Evolutionary conservation across 164 flowering plant species (phyloP).

Genomic region (Echeveria elegans): DNA sequence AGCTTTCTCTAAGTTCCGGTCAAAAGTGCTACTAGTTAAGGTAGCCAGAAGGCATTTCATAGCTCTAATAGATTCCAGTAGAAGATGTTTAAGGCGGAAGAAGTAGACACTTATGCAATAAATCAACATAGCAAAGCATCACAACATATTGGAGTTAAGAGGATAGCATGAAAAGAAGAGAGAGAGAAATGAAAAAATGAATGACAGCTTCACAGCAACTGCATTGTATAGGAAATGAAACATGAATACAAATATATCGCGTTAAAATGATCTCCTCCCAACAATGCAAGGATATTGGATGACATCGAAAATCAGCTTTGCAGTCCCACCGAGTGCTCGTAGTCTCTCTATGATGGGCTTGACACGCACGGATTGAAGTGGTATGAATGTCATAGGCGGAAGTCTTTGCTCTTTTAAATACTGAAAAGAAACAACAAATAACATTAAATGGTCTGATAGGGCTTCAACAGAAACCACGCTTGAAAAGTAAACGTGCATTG

Average conservation of each 20-base stretch:
- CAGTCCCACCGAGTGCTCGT: constrained; percentile 74
- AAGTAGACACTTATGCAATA: not conserved
- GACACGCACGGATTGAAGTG: constrained; percentile 87
- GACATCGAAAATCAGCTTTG: constrained; percentile 81
- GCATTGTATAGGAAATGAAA: too few relatives aligned
- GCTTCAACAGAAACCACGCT: not conserved
- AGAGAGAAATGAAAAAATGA: too few relatives aligned
- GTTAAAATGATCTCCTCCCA: not conserved
- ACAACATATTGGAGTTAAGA: not conserved
- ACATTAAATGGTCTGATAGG: not conserved
- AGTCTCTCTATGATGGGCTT: constrained; percentile 79
- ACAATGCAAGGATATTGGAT: constrained; percentile 77
- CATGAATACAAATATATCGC: not conserved
- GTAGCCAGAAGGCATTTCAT: constrained; percentile 14
- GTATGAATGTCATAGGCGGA: constrained; percentile 98
- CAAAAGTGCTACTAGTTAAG: constrained; percentile 72
- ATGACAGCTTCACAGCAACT: too few relatives aligned
- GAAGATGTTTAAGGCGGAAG: too few relatives aligned
- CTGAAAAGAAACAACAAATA: constrained; percentile 25
- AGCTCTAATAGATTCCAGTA: not conserved
- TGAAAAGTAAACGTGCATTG: not conserved
- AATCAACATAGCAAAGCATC: not conserved
- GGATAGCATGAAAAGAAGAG: not conserved
- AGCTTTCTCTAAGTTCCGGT: constrained; percentile 78
- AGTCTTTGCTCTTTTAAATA: constrained; percentile 94